Evolutionary conservation across 805 yeast genomes (phyloP).

Genomic region (Yarrowia bubula): DNA sequence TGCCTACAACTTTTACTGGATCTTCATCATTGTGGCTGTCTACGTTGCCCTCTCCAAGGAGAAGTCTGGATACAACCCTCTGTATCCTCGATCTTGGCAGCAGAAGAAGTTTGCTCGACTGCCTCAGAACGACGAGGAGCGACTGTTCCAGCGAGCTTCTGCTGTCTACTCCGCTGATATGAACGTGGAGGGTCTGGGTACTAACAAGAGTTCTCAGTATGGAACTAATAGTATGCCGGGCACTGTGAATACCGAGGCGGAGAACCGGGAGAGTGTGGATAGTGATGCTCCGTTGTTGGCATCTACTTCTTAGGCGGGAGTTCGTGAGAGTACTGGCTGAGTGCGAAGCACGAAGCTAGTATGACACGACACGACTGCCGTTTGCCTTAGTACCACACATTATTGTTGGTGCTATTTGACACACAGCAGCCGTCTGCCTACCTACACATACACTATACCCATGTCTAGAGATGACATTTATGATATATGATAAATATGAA

Average conservation of each 20-base stretch:
- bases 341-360: too few species aligned
- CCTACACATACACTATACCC: too few species aligned
- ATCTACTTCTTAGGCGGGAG: background rate
- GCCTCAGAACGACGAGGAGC: constrained; percentile 15
- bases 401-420: too few species aligned
- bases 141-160: constrained; percentile 25
- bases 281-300: constrained; percentile 15
- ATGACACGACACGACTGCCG: too few species aligned
- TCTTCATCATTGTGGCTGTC: constrained; percentile 56
- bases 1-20: constrained; percentile 88
- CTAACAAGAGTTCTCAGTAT: constrained; percentile 16
- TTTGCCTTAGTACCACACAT: too few species aligned
- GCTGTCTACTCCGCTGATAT: constrained; percentile 9
- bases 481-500: too few species aligned
- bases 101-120: background rate
- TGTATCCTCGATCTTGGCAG: constrained; percentile 28
- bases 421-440: too few species aligned
- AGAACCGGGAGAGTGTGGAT: constrained; percentile 4
- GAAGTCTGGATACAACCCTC: constrained; percentile 51
- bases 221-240: constrained; percentile 7
- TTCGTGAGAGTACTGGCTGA: too few species aligned
- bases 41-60: constrained; percentile 75
- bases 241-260: constrained; percentile 9
- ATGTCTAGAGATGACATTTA: too few species aligned
- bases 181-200: constrained; percentile 7